Evolutionary conservation across 257 asterid genomes (phyloP).

Genomic region (Thymus quinquecostatus): DNA sequence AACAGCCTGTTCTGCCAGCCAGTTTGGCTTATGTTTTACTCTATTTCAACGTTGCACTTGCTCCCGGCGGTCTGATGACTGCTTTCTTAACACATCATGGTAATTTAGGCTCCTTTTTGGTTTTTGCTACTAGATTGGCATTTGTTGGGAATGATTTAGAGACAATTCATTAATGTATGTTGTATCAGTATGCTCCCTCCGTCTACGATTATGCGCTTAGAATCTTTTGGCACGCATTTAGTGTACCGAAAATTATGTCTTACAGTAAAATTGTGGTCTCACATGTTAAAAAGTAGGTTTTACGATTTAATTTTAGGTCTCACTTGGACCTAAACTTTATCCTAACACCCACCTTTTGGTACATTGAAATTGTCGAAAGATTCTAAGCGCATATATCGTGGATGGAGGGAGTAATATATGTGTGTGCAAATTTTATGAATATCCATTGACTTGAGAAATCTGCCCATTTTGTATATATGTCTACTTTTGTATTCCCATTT

Average conservation of each 20-base stretch:
- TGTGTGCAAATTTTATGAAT: neutral
- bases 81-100: slow-evolving; percentile 94
- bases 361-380: too few species aligned
- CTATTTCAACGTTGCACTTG: slow-evolving; percentile 83
- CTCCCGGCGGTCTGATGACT: slow-evolving; percentile 96
- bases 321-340: too few species aligned
- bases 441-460: neutral
- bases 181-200: neutral
- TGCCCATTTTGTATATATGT: neutral
- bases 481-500: too few species aligned
- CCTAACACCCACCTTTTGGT: too few species aligned
- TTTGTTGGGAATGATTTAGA: slow-evolving; percentile 10
- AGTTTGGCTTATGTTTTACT: slow-evolving; percentile 92
- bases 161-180: slow-evolving; percentile 1
- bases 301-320: too few species aligned
- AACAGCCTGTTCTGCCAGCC: slow-evolving; percentile 97
- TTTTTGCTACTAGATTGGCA: slow-evolving; percentile 21
- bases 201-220: too few species aligned
- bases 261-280: too few species aligned
- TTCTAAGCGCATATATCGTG: too few species aligned
- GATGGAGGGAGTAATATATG: neutral
- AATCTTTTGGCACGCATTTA: too few species aligned
- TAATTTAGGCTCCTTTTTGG: slow-evolving; percentile 39
- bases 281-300: too few species aligned
- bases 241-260: too few species aligned